Conservation (phyloP, 2,329 filamentous ascomycete genomes). For the Stemphylium beticola region DNA sequence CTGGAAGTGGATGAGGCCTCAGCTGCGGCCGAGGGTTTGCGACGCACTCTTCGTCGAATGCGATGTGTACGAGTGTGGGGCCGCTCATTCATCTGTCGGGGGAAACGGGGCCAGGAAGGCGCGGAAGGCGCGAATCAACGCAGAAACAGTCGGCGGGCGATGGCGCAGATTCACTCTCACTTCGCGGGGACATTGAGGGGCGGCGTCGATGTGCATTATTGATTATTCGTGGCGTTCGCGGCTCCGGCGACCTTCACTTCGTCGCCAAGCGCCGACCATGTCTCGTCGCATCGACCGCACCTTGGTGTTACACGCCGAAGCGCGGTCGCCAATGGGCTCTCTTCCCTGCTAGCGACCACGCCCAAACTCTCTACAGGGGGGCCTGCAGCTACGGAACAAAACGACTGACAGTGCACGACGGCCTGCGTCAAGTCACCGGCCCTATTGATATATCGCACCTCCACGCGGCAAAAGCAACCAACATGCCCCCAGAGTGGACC, state of each 20-base stretch:
- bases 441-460: not conserved
- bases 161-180: slow-evolving; percentile 23
- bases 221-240: slow-evolving; percentile 33
- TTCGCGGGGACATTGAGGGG: slow-evolving; percentile 20
- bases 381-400: not conserved
- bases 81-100: slow-evolving; percentile 36
- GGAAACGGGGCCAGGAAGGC: slow-evolving; percentile 10
- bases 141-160: slow-evolving; percentile 12
- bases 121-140: not conserved
- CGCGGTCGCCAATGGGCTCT: slow-evolving; percentile 7
- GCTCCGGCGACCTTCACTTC: slow-evolving; percentile 24
- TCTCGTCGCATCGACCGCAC: slow-evolving; percentile 16
- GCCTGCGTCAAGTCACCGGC: not conserved
- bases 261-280: slow-evolving; percentile 22
- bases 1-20: slow-evolving; percentile 11
- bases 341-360: slow-evolving; percentile 3
- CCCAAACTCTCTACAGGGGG: not conserved
- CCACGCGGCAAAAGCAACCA: slow-evolving; percentile 4
- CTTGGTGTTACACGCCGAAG: slow-evolving; percentile 9
- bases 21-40: slow-evolving; percentile 32
- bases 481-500: not conserved
- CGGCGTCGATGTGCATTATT: slow-evolving; percentile 30
- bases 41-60: slow-evolving; percentile 33
- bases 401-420: not conserved
- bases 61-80: slow-evolving; percentile 27